Percentiles rank a stretch among this genome's conserved stretches.
These are phyloP conservation scores for Cairneyella variabilis DNA, from an alignment of 495 filamentous ascomycete genomes.

Conservation along the genomic window DNA sequence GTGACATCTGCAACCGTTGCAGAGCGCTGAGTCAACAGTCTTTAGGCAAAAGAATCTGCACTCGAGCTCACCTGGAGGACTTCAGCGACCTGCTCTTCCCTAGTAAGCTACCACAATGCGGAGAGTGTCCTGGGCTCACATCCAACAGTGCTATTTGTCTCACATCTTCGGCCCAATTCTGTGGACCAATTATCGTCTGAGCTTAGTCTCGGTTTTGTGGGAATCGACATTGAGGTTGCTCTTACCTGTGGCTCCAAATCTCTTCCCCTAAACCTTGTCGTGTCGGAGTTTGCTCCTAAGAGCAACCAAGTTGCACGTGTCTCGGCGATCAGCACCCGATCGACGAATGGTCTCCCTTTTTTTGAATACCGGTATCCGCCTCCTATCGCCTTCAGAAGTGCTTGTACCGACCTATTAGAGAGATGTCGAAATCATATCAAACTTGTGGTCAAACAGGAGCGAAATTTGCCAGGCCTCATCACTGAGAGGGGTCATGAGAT, in stretches of 20 bases:
- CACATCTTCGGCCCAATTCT: not conserved
- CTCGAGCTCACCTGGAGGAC: slow-evolving; percentile 2
- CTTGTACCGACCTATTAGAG: not conserved
- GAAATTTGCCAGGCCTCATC: not conserved
- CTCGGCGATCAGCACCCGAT: not conserved
- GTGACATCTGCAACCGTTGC: slow-evolving; percentile 1
- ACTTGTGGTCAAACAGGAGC: not conserved
- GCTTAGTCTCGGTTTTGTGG: not conserved
- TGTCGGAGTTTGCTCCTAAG: slow-evolving; percentile 1
- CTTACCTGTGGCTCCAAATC: not conserved
- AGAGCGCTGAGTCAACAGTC: not conserved
- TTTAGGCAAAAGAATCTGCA: slow-evolving; percentile 1
- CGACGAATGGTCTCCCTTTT: not conserved
- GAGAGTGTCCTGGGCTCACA: not conserved
- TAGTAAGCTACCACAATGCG: not conserved
- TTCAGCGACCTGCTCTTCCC: slow-evolving; percentile 6
- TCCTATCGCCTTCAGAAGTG: not conserved
- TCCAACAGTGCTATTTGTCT: not conserved
- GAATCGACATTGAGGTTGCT: not conserved
- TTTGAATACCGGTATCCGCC: not conserved
- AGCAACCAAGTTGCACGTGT: not conserved
- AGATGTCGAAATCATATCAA: not conserved
- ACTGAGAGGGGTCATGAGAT: not conserved
- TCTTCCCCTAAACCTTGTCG: not conserved
- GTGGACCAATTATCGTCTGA: not conserved